Base-by-base conservation (phyloP, 1,139 yeast genomes). In the Sugiyamaella neomexicana region DNA sequence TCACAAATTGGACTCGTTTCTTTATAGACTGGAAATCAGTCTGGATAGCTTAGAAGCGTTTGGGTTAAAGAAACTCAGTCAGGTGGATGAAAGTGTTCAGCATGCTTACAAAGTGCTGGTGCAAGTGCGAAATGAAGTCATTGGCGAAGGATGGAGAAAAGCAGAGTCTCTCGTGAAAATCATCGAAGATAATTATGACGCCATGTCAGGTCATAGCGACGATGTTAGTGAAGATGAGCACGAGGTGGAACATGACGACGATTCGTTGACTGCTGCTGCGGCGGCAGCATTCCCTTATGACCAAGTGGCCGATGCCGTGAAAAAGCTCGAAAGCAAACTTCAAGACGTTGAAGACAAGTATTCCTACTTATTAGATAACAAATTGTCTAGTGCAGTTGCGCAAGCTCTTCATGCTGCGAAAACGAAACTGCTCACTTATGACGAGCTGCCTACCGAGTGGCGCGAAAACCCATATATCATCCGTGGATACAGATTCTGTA, bases 381-480 rank as follows among this genome's bases (percentile, higher is more conserved):
- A 47, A 5, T 46, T 61, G 15, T 57, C 60, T 6, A 56, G 56
- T 9, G 65, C 71, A 10, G 60, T 74, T n/a, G 70, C 69, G 55
- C 59, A 59, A 8, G 77, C 78, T 4, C 61, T 74, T 5, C 58
- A 60, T 39, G 60, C 67, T 2, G 95, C 96, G 1, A 74, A 80
- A 41, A 60, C 72, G 6, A 70, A 84, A 52, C 79, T 85, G 56
- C 72, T 93, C 51, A 90, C 89, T 62, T 88, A 86, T 70, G 89
- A 89, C 66, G 96, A 93, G 68, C 75, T 93, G 51, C 99, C 99
- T 1, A 80, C 85, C 60, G 89, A 88, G 51, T 93, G 97, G 97
- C 80, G 96, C 66, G 97, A 91, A 69, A 93, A 93, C 72, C 85
- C 90, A 56, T 90, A 81, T 68, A 89, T 93, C 55, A 76, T 86